Evolutionary conservation across 1,284 basidiomycete species (phyloP).

Genomic region (Apiotrichum gracile): DNA sequence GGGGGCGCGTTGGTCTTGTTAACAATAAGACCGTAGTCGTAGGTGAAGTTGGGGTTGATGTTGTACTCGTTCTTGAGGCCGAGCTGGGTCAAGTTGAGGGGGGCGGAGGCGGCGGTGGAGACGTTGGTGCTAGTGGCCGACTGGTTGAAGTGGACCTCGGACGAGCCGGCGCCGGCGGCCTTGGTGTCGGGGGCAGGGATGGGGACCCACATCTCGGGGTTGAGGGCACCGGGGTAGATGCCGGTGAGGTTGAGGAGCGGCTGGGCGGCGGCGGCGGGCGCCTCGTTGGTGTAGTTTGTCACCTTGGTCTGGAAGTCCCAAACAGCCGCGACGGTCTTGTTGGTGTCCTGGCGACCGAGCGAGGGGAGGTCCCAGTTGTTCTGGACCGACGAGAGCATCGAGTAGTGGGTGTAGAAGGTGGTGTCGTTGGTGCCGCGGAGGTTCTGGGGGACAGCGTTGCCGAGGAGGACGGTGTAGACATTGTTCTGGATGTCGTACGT

Average conservation of each 20-base stretch:
- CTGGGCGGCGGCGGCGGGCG: slow-evolving; percentile 18
- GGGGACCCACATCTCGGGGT: slow-evolving; percentile 25
- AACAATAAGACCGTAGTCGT: neutral
- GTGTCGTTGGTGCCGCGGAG: slow-evolving; percentile 51
- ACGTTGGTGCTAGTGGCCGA: slow-evolving; percentile 6
- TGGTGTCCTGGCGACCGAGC: slow-evolving; percentile 57
- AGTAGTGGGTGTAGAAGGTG: slow-evolving; percentile 64
- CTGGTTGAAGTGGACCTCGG: slow-evolving; percentile 26
- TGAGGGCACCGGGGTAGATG: slow-evolving; percentile 33
- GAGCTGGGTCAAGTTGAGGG: slow-evolving; percentile 25
- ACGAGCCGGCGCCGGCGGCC: slow-evolving; percentile 35
- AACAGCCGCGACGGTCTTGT: slow-evolving; percentile 44
- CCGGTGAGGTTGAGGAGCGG: slow-evolving; percentile 42
- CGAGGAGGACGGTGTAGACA: slow-evolving; percentile 51
- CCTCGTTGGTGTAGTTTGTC: slow-evolving; percentile 29
- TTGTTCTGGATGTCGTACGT: slow-evolving; percentile 41
- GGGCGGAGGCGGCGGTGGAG: slow-evolving; percentile 13
- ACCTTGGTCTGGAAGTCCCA: slow-evolving; percentile 33
- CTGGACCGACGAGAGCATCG: slow-evolving; percentile 56
- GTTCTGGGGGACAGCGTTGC: slow-evolving; percentile 52
- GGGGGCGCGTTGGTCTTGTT: no score
- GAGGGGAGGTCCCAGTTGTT: slow-evolving; percentile 60
- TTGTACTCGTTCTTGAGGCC: slow-evolving; percentile 21
- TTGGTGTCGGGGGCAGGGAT: slow-evolving; percentile 35
- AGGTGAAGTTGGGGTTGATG: slow-evolving; percentile 24